phyloP scores from a whole-genome alignment of 345 rosid genomes.

The Citrus trifoliata region DNA sequence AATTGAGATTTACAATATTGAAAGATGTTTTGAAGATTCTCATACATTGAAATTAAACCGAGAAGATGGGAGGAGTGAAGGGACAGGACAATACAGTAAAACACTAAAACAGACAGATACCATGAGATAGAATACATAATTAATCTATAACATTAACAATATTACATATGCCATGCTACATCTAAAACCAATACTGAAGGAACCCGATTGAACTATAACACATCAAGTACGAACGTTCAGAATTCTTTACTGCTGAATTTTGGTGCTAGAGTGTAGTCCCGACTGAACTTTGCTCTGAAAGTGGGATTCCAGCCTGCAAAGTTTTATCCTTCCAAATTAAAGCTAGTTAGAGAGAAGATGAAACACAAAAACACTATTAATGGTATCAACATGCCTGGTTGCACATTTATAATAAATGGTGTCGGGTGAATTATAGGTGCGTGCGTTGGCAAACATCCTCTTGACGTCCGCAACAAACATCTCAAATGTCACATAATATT shows the following conservation, averaged over 20 bases:
- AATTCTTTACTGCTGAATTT: slow-evolving; percentile 44
- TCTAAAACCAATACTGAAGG: background rate
- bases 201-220: background rate
- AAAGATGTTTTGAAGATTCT: too few relatives aligned
- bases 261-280: slow-evolving; percentile 66
- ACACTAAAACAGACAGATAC: background rate
- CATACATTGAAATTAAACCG: too few relatives aligned
- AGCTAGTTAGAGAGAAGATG: background rate
- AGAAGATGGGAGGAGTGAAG: fast-evolving
- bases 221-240: background rate
- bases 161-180: background rate
- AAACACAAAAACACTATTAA: background rate
- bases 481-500: slow-evolving; percentile 87
- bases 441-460: slow-evolving; percentile 91
- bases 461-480: slow-evolving; percentile 95
- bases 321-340: background rate
- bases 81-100: background rate
- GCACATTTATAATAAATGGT: slow-evolving; percentile 92
- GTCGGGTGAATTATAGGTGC: slow-evolving; percentile 86
- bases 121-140: background rate
- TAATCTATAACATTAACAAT: background rate
- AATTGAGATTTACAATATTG: background rate
- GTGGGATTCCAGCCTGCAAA: slow-evolving; percentile 77
- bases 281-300: slow-evolving; percentile 86
- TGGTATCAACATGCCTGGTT: slow-evolving; percentile 48